Base-by-base conservation (phyloP, 202 grass and related monocot species). In the Setaria italica region DNA sequence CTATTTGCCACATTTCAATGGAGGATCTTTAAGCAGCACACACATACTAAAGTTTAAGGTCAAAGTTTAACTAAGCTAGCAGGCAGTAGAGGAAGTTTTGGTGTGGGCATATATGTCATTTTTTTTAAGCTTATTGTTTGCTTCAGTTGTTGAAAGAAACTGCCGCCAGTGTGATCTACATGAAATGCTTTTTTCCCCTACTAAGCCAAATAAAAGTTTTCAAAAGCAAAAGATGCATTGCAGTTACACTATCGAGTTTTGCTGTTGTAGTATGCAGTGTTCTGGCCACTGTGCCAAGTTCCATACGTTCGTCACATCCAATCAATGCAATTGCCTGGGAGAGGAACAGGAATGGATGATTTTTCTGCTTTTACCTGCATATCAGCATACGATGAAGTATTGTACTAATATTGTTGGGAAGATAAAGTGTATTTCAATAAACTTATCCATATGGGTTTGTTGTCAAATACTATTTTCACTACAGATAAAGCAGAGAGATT, bases 401-500 rank as follows among this genome's bases (percentile, higher is more conserved):
- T 19, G 1, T 63, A 30, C 6, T 70, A 47, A 32, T 15, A 49
- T 77, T n/a, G 8, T 85, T 85, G 62, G 21, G 46, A 86, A 48
- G 37, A 67, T 9, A 14, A 49, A 2, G 48, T 56, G 1, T 49
- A 33, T 80, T 80, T 55, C 68, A 45, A 81, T 62, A 16, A 34
- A 43, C 32, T 84, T 76, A 6, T 75, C 20, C 45, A 39, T 67
- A 25, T 43, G 47, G 34, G 13, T 72, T 13, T 72, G 50, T 70
- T 70, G 17, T 30, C 17, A 29, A 87, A 63, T 12, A 34, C 15
- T 91, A 71, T 81, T 70, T 71, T 1, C 2, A 3, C 46, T 72
- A 72, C 86, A 99, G 96, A 94, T 83, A 99, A 95, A 80, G 93
- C 93, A 42, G 96, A 99, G 88, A 94, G 96, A 67, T 78, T 99